Evolutionary conservation across 306 rosid genomes (phyloP), one percentile per base, ranked within the genome.

Genomic region (Dryas alaskensis): DNA sequence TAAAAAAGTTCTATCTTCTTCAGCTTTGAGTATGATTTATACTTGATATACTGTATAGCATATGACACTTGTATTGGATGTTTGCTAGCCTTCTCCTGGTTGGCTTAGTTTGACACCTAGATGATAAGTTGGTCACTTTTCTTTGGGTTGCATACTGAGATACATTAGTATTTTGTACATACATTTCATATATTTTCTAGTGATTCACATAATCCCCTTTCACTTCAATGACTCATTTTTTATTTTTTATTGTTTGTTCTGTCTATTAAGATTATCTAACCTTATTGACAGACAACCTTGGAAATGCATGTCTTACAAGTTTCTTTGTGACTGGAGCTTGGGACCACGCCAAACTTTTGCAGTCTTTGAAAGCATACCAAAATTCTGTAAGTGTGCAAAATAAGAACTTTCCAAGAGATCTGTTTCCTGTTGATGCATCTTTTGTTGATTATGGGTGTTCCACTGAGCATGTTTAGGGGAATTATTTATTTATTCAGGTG

Each of bases 321-420:
- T 94, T 89, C 81, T 89, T 92, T 77, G 95, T 88, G 70, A 87
- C 91, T 63, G 98, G 98, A 83, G 85, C 97, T 76, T 94, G 92
- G 92, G 92, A 94, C 86, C 97, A 94, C 67, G 70, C 78, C 81
- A 94, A 86, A 76, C 97, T 94, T 83, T 76, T 77, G 83, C 91
- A 89, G 82, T 94, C 97, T 80, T 82, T 86, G 51, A 94, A 87
- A 85, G 98, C 98, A 74, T 94, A 91, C 86, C 98, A 94, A 83
- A 94, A 91, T 81, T 95, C 98, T 65, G 97, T 91, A 86, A 92
- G 96, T 88, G 78, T 58, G 67, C 82, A 81, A 86, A 73, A 81
- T 66, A 78, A 72, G 54, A 78, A 81, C 76, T 51, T 40, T 10
- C 12, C n/a, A 62, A 1, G 78, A 66, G 25, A 57, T 66, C 61